These are phyloP conservation scores for Caulochytrium protostelioides DNA, from an alignment of 371 early-diverging fungal genomes.

Conservation along the genomic window DNA sequence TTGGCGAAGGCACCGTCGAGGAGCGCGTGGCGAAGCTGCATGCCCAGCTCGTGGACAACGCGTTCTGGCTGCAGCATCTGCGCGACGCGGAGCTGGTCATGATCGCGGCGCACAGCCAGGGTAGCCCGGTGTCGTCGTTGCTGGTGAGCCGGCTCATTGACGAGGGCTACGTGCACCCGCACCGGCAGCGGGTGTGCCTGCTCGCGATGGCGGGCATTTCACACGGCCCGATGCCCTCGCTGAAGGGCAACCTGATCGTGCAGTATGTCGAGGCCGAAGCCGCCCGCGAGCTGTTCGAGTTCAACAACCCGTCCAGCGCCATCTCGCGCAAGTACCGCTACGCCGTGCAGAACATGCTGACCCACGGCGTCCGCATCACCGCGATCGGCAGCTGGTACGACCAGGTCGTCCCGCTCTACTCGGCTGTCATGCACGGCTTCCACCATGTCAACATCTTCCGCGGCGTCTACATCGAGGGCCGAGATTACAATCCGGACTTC, in stretches of 20 bases:
- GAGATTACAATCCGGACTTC: slow-evolving; percentile 51
- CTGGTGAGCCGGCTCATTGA: slow-evolving; percentile 44
- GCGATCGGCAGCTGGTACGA: slow-evolving; percentile 63
- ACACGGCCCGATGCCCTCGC: slow-evolving; percentile 67
- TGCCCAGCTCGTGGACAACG: slow-evolving; percentile 23
- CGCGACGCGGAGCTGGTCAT: slow-evolving; percentile 50
- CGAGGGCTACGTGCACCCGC: slow-evolving; percentile 33
- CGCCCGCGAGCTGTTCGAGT: slow-evolving; percentile 75
- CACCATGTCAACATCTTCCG: slow-evolving; percentile 67
- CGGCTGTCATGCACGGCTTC: slow-evolving; percentile 59
- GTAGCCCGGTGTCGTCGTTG: slow-evolving; percentile 65
- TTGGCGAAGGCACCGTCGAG: slow-evolving; percentile 68
- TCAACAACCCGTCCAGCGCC: slow-evolving; percentile 46
- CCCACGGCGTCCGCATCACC: slow-evolving; percentile 41
- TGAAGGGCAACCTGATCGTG: slow-evolving; percentile 54
- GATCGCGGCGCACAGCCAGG: slow-evolving; percentile 75
- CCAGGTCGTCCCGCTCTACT: slow-evolving; percentile 72
- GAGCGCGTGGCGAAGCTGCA: slow-evolving; percentile 55
- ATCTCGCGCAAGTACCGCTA: slow-evolving; percentile 41
- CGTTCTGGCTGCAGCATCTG: slow-evolving; percentile 8
- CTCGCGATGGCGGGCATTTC: slow-evolving; percentile 79
- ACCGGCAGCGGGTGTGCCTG: slow-evolving; percentile 43
- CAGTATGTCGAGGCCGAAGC: slow-evolving; percentile 74
- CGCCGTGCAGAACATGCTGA: slow-evolving; percentile 41
- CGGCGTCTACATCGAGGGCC: slow-evolving; percentile 63